These are phyloP conservation scores for Parasitella parasitica DNA, from an alignment of 371 early-diverging fungal genomes.

Conservation along the genomic window DNA sequence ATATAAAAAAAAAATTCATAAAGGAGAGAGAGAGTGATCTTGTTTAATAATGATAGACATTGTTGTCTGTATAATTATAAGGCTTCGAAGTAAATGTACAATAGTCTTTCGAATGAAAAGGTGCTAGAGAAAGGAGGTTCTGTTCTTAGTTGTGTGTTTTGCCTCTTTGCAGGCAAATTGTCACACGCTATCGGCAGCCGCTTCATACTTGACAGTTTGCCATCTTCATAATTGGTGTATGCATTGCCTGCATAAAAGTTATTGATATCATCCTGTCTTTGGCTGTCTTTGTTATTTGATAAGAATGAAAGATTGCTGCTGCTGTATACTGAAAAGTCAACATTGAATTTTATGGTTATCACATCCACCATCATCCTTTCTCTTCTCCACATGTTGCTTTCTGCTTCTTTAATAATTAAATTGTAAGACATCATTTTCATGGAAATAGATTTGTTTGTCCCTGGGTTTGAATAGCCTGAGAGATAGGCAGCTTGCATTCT, in stretches of 20 bases:
- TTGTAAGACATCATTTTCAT: no score
- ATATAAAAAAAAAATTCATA: background rate
- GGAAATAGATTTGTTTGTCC: background rate
- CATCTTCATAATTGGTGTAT: background rate
- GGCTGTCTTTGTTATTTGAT: background rate
- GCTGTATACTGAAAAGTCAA: no score
- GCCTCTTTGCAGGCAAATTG: background rate
- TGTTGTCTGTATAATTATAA: conserved; percentile 13
- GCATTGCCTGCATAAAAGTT: conserved; percentile 20
- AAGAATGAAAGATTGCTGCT: background rate
- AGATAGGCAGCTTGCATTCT: no score
- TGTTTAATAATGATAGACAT: conserved; percentile 10
- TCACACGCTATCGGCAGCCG: background rate
- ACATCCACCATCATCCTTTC: conserved; percentile 27
- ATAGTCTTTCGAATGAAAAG: background rate
- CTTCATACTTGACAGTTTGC: background rate
- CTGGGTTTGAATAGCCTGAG: background rate
- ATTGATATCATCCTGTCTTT: conserved; percentile 3
- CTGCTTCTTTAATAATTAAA: background rate
- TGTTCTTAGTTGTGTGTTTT: background rate
- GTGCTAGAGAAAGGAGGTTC: no score
- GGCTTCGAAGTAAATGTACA: conserved; percentile 17
- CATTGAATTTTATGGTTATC: background rate
- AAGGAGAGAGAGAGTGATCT: background rate
- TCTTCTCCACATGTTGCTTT: conserved; percentile 17